A percentile compares a stretch with the other conserved stretches of the same genome.
phyloP scores from a whole-genome alignment of 257 asterid genomes.

The Fraxinus americana region DNA sequence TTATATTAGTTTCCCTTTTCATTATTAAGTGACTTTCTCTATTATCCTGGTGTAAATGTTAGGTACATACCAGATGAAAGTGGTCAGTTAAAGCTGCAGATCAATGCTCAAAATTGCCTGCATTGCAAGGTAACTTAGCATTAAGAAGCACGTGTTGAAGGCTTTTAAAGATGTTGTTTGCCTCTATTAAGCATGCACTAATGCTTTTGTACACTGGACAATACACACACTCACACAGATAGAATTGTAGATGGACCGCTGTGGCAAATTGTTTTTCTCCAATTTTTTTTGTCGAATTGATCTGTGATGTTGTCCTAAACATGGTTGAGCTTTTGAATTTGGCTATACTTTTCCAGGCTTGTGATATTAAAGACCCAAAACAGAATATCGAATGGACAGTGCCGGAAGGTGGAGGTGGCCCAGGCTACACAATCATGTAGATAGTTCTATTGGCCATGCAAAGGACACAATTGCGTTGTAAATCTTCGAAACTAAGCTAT shows the following conservation, averaged over 20 bases:
- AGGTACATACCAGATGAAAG: conserved; percentile 73
- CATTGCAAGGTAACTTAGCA: conserved; percentile 87
- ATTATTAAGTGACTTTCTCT: neutral
- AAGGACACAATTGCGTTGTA: neutral
- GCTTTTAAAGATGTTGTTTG: neutral
- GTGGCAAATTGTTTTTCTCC: neutral
- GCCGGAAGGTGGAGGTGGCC: conserved; percentile 99
- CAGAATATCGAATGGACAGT: conserved; percentile 94
- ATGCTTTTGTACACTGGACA: neutral
- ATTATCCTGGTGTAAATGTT: conserved; percentile 20
- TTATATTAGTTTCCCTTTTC: neutral
- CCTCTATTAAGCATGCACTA: neutral
- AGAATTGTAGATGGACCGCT: neutral
- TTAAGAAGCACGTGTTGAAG: neutral
- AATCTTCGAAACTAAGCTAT: neutral
- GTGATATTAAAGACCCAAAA: conserved; percentile 90
- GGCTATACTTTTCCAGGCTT: conserved; percentile 58
- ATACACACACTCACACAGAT: neutral
- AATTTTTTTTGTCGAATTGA: neutral
- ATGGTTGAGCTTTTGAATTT: conserved; percentile 6
- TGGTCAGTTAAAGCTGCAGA: conserved; percentile 74
- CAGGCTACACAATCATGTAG: conserved; percentile 88
- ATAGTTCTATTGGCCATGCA: neutral
- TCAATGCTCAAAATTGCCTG: conserved; percentile 93
- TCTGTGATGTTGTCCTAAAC: neutral